phyloP scores from a whole-genome alignment of 2,329 filamentous ascomycete species.

The Camillea tinctor region DNA sequence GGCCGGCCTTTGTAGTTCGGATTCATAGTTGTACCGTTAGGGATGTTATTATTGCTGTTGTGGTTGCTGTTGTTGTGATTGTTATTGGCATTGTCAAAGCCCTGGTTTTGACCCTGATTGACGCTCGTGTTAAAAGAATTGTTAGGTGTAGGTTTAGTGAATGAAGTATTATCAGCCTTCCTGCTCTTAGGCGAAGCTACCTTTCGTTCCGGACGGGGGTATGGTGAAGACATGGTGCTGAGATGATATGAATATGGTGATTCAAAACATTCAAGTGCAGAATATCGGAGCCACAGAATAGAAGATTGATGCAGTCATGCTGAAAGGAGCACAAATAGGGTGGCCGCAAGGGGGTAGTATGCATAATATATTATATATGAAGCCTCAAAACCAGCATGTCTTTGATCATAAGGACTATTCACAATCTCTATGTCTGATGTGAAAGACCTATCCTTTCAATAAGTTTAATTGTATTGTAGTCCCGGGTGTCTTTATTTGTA shows the following conservation, averaged over 20 bases:
- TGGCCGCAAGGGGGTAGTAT: neutral
- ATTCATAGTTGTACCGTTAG: neutral
- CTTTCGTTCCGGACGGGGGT: no score
- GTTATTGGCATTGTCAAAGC: neutral
- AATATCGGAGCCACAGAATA: neutral
- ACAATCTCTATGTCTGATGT: neutral
- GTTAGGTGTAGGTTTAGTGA: no score
- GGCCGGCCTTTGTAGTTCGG: conserved; percentile 1
- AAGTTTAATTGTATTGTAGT: neutral
- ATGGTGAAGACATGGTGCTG: neutral
- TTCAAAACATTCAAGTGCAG: neutral
- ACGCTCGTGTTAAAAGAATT: no score
- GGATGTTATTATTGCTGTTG: neutral
- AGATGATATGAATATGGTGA: neutral
- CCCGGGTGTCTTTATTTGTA: neutral
- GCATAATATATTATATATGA: neutral
- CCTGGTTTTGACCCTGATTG: no score
- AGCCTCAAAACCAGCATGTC: no score
- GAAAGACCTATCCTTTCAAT: neutral
- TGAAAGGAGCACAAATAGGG: neutral
- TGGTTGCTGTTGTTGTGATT: neutral
- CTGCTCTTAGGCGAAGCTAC: no score
- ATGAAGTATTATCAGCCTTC: no score
- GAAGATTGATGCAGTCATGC: neutral
- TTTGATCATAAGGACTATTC: neutral